A percentile compares a stretch with the other conserved stretches of the same genome.
Conservation (phyloP, 108 stramenopile species). For the Skeletonema menzelii region DNA sequence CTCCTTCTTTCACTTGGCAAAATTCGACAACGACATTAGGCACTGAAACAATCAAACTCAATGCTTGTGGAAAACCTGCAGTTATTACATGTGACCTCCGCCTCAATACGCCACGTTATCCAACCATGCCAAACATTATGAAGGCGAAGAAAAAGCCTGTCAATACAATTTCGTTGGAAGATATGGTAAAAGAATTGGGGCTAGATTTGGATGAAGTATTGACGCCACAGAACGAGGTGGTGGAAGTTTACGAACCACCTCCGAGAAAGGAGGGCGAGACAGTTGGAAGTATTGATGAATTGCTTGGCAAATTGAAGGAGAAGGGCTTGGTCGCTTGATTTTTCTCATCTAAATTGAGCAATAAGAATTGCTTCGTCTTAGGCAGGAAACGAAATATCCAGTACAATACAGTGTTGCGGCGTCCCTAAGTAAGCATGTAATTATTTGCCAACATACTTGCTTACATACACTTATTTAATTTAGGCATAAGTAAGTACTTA, state of each 20-base stretch:
- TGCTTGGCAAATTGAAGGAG: constrained; percentile 92
- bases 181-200: constrained; percentile 79
- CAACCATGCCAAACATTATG: constrained; percentile 99
- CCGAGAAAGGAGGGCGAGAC: constrained; percentile 91
- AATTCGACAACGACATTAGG: constrained; percentile 29
- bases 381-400: no score
- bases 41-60: constrained; percentile 73
- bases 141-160: constrained; percentile 99
- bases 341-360: no score
- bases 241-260: constrained; percentile 94
- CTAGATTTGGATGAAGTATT: constrained; percentile 79
- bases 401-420: no score
- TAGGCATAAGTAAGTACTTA: no score
- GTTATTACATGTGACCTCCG: constrained; percentile 98
- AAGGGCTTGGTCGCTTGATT: constrained; percentile 56
- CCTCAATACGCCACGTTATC: constrained; percentile 98
- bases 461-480: no score
- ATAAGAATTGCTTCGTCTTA: no score
- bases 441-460: no score
- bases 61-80: constrained; percentile 73
- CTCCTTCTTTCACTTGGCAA: background rate
- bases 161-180: constrained; percentile 68
- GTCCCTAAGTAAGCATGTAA: no score
- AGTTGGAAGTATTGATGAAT: constrained; percentile 91
- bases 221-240: constrained; percentile 71